Conservation (phyloP, 352 stramenopile genomes). For the Peronosclerospora sorghi region DNA sequence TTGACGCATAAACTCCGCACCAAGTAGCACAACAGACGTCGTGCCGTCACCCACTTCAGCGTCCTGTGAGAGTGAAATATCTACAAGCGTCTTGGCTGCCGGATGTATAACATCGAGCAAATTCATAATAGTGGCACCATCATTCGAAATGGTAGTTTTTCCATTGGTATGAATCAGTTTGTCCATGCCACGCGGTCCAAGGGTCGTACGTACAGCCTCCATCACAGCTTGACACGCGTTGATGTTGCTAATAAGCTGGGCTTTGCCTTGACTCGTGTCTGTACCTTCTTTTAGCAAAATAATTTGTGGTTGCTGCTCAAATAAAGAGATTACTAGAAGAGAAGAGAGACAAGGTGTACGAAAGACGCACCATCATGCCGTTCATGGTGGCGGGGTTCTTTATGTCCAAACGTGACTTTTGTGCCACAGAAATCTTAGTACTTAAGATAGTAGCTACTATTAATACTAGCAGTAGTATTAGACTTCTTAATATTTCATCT, state of each 20-base stretch:
- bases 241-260: constrained; percentile 90
- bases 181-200: constrained; percentile 97
- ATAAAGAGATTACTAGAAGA: not conserved
- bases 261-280: constrained; percentile 96
- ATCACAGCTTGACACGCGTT: constrained; percentile 91
- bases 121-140: constrained; percentile 98
- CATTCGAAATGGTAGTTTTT: constrained; percentile 97
- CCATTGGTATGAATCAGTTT: constrained; percentile 94
- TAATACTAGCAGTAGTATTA: too few relatives aligned
- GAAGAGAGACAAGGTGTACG: not conserved
- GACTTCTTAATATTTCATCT: too few relatives aligned
- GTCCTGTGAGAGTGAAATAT: constrained; percentile 93
- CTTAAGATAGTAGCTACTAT: too few relatives aligned
- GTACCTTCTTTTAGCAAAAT: constrained; percentile 99
- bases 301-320: constrained; percentile 89
- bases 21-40: constrained; percentile 95
- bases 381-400: constrained; percentile 13
- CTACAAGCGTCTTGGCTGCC: constrained; percentile 96
- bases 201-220: constrained; percentile 94
- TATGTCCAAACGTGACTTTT: not conserved
- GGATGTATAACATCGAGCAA: constrained; percentile 97
- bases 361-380: constrained; percentile 31
- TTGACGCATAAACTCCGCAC: constrained; percentile 94
- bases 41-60: constrained; percentile 88
- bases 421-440: not conserved